These are phyloP conservation scores for Dothideomycetes sp. DNA, from an alignment of 2,329 filamentous ascomycete genomes.

Conservation along the genomic window DNA sequence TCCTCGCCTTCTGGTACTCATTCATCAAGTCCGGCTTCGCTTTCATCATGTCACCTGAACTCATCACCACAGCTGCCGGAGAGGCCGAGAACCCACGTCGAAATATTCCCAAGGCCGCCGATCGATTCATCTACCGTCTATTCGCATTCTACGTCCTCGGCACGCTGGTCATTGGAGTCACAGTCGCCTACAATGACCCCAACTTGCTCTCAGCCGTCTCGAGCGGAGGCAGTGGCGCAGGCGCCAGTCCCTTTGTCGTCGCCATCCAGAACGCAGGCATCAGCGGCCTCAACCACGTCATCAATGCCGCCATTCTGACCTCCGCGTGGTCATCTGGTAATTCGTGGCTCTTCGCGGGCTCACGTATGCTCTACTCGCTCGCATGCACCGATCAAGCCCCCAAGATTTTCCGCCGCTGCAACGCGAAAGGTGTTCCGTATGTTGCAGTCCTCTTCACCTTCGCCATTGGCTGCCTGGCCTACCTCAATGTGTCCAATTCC, in stretches of 20 bases:
- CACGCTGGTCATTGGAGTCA: conserved; percentile 25
- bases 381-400: conserved; percentile 47
- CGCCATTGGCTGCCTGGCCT: conserved; percentile 23
- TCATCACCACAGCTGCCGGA: conserved; percentile 51
- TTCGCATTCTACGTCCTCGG: conserved; percentile 32
- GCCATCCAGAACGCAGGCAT: conserved; percentile 37
- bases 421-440: conserved; percentile 41
- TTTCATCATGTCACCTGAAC: conserved; percentile 36
- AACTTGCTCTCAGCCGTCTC: conserved; percentile 18
- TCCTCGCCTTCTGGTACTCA: conserved; percentile 29
- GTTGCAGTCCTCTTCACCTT: conserved; percentile 32
- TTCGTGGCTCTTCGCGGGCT: conserved; percentile 46
- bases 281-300: conserved; percentile 27
- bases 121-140: conserved; percentile 34
- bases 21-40: conserved; percentile 23
- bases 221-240: conserved; percentile 26
- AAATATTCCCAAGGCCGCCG: conserved; percentile 50
- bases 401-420: conserved; percentile 38
- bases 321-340: conserved; percentile 49
- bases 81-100: conserved; percentile 53
- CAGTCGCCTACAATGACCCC: conserved; percentile 29
- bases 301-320: conserved; percentile 52
- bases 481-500: conserved; percentile 25
- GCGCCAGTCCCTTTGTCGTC: conserved; percentile 42
- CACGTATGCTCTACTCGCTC: conserved; percentile 46